A percentile compares a stretch with the other conserved stretches of the same genome.
Conservation (phyloP, 345 rosid genomes). For the Tarenaya hassleriana region DNA sequence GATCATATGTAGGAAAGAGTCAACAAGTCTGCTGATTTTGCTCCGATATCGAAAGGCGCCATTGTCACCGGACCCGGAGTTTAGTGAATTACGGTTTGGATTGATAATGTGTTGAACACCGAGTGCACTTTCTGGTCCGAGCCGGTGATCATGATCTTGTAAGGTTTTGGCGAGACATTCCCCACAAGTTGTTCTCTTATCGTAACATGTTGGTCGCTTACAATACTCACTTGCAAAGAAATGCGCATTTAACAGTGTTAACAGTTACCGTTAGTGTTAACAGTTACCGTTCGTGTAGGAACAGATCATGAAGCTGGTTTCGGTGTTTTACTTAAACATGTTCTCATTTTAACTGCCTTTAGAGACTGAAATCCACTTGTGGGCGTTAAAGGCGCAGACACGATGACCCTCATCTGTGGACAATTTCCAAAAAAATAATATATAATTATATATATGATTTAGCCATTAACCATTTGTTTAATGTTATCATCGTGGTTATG, state of each 20-base stretch:
- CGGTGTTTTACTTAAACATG: background rate
- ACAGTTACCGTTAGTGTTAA: constrained; percentile 2
- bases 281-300: background rate
- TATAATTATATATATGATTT: no score
- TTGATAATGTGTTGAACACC: constrained; percentile 3
- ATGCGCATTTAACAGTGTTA: background rate
- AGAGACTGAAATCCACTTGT: no score
- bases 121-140: background rate
- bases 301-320: background rate
- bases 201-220: no score
- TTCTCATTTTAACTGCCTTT: background rate
- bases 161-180: constrained; percentile 3
- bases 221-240: no score
- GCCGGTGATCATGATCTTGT: no score
- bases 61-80: constrained; percentile 3
- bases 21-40: background rate
- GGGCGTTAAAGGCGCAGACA: no score
- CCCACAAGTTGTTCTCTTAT: background rate
- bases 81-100: constrained; percentile 1
- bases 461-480: no score
- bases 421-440: no score
- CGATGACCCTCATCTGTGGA: no score
- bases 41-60: no score
- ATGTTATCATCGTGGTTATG: no score
- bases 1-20: background rate